Evolutionary conservation across 148 eudicot species (phyloP).

Genomic region (Chenopodium formosanum): DNA sequence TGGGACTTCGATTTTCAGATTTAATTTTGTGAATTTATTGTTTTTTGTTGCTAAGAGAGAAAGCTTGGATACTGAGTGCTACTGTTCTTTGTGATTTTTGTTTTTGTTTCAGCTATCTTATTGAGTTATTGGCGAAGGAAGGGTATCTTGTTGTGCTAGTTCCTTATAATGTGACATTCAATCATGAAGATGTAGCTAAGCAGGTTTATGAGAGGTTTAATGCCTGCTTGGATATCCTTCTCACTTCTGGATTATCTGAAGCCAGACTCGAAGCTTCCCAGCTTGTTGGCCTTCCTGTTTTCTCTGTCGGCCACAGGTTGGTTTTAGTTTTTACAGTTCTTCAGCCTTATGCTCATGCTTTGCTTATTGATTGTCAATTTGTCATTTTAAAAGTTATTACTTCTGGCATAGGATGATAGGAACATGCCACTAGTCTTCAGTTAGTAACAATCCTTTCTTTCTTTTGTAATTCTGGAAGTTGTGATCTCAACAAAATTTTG

Average conservation of each 20-base stretch:
- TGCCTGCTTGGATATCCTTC: conserved; percentile 62
- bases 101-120: conserved; percentile 61
- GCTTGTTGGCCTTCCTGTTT: conserved; percentile 72
- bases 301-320: conserved; percentile 96
- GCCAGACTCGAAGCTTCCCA: conserved; percentile 48
- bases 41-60: background rate
- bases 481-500: no score
- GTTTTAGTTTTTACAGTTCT: conserved; percentile 12
- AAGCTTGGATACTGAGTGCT: background rate
- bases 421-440: background rate
- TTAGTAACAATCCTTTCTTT: background rate
- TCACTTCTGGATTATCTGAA: conserved; percentile 62
- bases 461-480: background rate
- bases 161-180: conserved; percentile 94
- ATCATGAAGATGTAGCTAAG: conserved; percentile 72
- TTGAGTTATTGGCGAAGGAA: conserved; percentile 69
- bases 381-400: background rate
- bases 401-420: background rate
- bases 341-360: background rate
- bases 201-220: conserved; percentile 71
- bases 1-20: background rate
- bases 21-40: background rate
- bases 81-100: background rate
- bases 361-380: background rate
- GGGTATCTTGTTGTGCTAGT: conserved; percentile 82